A percentile compares a stretch with the other conserved stretches of the same genome.
Evolutionary conservation across 148 eudicot species (phyloP).

Genomic region (Polygonum maritimum): DNA sequence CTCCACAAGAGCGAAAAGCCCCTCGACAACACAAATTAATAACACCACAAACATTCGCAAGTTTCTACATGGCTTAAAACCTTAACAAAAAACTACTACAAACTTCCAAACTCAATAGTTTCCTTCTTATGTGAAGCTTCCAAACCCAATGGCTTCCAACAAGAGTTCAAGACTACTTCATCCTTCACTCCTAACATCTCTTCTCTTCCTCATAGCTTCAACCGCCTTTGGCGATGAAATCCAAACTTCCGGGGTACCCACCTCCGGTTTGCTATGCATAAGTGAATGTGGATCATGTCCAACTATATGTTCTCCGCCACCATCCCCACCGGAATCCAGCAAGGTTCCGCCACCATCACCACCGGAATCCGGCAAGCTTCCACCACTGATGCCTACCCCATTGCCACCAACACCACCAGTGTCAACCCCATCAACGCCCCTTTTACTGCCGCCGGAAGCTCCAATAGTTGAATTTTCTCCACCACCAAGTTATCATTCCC

Average conservation of each 20-base stretch:
- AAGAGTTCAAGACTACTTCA: background rate
- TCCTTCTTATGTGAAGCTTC: background rate
- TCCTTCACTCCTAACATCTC: background rate
- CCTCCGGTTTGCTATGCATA: constrained; percentile 47
- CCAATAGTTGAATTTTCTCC: background rate
- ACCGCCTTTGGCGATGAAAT: background rate
- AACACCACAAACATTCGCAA: background rate
- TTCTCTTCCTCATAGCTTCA: background rate
- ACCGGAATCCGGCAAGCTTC: background rate
- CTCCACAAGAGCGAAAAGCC: background rate
- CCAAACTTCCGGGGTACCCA: constrained; percentile 17
- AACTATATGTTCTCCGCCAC: constrained; percentile 69
- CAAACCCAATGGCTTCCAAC: background rate
- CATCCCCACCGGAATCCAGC: constrained; percentile 13
- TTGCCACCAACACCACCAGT: constrained; percentile 18
- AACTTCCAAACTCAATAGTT: background rate
- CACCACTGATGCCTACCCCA: constrained; percentile 11
- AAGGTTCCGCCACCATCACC: constrained; percentile 12
- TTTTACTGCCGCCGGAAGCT: constrained; percentile 7
- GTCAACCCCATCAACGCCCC: constrained; percentile 11
- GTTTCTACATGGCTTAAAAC: background rate
- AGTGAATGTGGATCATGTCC: constrained; percentile 81
- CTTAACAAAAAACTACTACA: background rate
- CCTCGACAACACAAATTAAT: background rate
- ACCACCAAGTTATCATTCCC: constrained; percentile 10